Base-by-base conservation (phyloP, 2,329 filamentous ascomycete genomes). In the Cadophora malorum region DNA sequence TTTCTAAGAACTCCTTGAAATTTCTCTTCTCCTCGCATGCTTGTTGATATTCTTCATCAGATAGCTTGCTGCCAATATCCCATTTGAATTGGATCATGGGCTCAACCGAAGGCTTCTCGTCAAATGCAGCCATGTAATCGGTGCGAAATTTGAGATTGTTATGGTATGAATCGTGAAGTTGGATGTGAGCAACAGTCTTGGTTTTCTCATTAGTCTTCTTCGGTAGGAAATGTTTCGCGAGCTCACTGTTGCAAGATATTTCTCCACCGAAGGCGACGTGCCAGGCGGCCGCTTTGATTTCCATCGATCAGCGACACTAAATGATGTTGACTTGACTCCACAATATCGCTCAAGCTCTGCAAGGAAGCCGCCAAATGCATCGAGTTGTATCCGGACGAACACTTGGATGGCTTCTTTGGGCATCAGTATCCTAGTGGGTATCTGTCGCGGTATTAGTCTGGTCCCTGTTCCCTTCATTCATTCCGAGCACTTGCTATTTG, bases 121-220 rank as follows among this genome's bases (percentile, higher is more conserved):
- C 63, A 55, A 62, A 55, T 35, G 63, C 64, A 14, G 56, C 45
- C 33, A 65, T 35, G 49, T 67, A 72, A 28, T 62, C 58, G 7
- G 50, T 19, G n/a, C 58, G 31, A 28, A 70, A 70, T 31, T 63
- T 50, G 3, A 60, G 49, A 52, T 64, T 70, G 35, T 70, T 70
- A 23, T 67, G 59, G 31, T 67, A 68, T 35, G 62, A 70, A 41
- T 72, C 70, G 25, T 72, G 49, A 12, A 70, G 45, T 47, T 71
- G 70, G 19, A 71, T 69, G 14, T 63, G 38, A n/a, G 70, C 70
- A n/a, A 71, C 53, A 7, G 70, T 71, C 66, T 70, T 19, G 8
- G 2, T 38, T 23, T 7, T 21, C 8, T 28, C 19, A 38, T 66
- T 19, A 65, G 55, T 53, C 45, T 16, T 7, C 19, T 14, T n/a